Evolutionary conservation across 2,329 filamentous ascomycete genomes (phyloP), one percentile per base, ranked within the genome.

Genomic region (Ophiocordyceps camponoti-leonardi): DNA sequence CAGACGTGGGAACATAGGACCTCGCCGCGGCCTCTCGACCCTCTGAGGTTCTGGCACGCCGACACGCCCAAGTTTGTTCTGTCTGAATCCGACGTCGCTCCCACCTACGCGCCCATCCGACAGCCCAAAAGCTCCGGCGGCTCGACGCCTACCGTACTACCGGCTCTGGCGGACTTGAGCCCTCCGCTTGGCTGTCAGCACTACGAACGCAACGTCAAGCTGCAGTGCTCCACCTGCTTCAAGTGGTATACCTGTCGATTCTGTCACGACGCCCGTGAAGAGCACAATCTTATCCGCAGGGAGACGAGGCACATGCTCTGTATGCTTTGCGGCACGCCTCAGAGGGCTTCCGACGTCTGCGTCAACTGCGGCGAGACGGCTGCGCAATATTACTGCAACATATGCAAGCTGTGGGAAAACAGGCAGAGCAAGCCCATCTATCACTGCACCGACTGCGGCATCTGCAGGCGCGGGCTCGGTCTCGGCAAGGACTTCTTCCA

Each of bases 361-460:
- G 69, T 73, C 44, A 72, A 77, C 46, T 98, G 92, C 59, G 82
- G 80, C 18, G 77, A 79, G 52, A 75, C 79, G 47, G 77, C 86
- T 7, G 87, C 90, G 13, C 83, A 83, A 56, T 96, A 96, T 61
- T 98, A 93, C 59, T 98, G 92, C 65, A 75, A 79, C 45, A 83
- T 92, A 46, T 98, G 92, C 71, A 95, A 95, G 64, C 72, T 98
- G 2, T 98, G 92, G 92, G 90, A 96, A 57, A 87, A 96, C 56
- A 85, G 95, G 53, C 77, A 79, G 46, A 81, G 79, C 52, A 95
- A 93, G 61, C 83, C 81, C 51, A 94, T 96, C 47, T 98, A 98
- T 58, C 92, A 98, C 60, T 98, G 92, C 61, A 76, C 80, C 56
- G 92, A 96, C 56, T 98, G 92, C 61, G 92, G 92, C 5, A 94